Base-by-base conservation (phyloP, 768 basidiomycete genomes). In the Kwoniella pini region DNA sequence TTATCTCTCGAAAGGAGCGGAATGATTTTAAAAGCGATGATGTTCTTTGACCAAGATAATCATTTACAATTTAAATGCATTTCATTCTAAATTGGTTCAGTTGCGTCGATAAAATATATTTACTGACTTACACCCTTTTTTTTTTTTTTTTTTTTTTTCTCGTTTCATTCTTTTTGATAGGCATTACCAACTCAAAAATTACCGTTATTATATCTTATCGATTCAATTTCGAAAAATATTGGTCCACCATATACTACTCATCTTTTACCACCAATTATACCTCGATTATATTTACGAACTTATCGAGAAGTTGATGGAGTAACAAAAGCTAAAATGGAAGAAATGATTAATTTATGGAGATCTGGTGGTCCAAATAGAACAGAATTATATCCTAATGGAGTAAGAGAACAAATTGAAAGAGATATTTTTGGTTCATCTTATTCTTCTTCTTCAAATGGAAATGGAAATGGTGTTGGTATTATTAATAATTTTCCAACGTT, bases 211-310 rank as follows among this genome's bases (percentile, higher is more conserved):
- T 99, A 98, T 76, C 84, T 98, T 6, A 83, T 99, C 74, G 96
- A 98, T 75, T 94, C 94, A 13, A 92, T 99, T 60, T 90, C 90
- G 56, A 99, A 99, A 79, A 98, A 98, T 81, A 87, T 94, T 31
- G 94, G 87, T 66, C 86, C 90, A 26, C 94, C 94, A 21, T 98
- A 97, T 80, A 89, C 90, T 28, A 85, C 86, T 62, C 69, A 75
- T 36, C 84, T 87, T 63, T 93, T 99, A 71, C 83, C 88, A 11
- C 83, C 86, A 10, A 85, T 92, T 75, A 88, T 94, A 63, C 87
- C 88, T 57, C 84, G 86, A 21, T 80, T 94, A 17, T 98, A 93
- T 80, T 82, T 96, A 67, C 86, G 90, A 65, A 87, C 93, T 27
- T 97, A 98, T 79, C 83, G 85, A 45, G 83, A 86, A 69, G 94